These are phyloP conservation scores for Russula ochroleuca DNA, from an alignment of 768 basidiomycete genomes.

Conservation along the genomic window DNA sequence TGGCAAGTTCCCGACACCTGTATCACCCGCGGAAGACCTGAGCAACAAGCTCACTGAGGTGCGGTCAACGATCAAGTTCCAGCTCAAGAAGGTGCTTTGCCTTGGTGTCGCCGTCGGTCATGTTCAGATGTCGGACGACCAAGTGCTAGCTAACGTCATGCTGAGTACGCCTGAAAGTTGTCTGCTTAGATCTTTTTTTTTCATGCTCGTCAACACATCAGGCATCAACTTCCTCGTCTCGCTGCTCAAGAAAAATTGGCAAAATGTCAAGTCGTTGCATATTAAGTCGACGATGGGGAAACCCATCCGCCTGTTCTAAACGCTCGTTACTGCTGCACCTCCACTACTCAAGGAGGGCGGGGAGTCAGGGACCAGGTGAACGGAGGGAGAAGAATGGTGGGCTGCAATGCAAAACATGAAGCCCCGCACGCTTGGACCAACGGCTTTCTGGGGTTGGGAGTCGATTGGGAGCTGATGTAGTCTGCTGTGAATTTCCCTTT, in stretches of 20 bases:
- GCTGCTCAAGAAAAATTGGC: constrained; percentile 99
- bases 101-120: constrained; percentile 98
- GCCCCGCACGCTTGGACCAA: constrained; percentile 16
- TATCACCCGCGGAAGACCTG: constrained; percentile 89
- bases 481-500: constrained; percentile 27
- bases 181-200: background rate
- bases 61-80: constrained; percentile 99
- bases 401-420: constrained; percentile 74
- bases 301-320: constrained; percentile 88
- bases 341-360: constrained; percentile 24
- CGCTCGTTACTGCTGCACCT: constrained; percentile 12
- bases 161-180: constrained; percentile 54
- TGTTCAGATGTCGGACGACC: constrained; percentile 95
- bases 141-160: constrained; percentile 97
- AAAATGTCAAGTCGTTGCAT: constrained; percentile 98
- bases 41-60: constrained; percentile 89
- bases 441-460: constrained; percentile 48
- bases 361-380: constrained; percentile 28
- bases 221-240: constrained; percentile 99
- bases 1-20: constrained; percentile 98
- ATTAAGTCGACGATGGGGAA: constrained; percentile 99
- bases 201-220: constrained; percentile 32
- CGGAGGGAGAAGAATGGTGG: constrained; percentile 31
- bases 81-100: constrained; percentile 98
- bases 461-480: constrained; percentile 89